Evolutionary conservation across 345 rosid genomes (phyloP).

Genomic region (Hibiscus tridactylites): DNA sequence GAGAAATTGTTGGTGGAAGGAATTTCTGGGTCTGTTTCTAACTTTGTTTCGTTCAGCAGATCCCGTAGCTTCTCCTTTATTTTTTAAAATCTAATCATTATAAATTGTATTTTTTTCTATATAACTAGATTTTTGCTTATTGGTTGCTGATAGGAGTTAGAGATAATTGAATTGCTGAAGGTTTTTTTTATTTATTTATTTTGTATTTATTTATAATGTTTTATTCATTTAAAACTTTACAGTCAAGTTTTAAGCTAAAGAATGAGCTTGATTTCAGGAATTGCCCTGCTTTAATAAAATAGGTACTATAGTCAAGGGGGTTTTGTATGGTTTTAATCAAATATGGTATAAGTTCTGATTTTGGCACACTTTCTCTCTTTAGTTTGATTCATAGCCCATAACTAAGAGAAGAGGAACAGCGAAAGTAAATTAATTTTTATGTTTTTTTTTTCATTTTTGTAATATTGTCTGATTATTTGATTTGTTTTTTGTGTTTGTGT

Average conservation of each 20-base stretch:
- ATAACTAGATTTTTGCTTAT: neutral
- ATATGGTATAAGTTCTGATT: neutral
- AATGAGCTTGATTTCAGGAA: neutral
- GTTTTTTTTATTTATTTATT: neutral
- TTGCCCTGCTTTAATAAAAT: neutral
- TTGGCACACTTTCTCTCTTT: neutral
- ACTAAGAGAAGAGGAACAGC: neutral
- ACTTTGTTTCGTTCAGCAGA: neutral
- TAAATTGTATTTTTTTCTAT: neutral
- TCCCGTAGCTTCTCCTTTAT: neutral
- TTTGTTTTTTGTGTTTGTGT: conserved; percentile 2
- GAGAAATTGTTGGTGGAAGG: neutral
- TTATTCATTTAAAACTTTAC: neutral
- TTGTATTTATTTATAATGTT: neutral
- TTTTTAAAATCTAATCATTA: neutral
- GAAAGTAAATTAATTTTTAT: neutral
- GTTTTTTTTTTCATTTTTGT: neutral
- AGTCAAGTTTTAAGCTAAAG: neutral
- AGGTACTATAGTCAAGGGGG: neutral
- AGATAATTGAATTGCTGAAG: neutral
- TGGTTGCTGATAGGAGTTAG: neutral
- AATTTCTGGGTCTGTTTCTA: neutral
- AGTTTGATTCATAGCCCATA: neutral
- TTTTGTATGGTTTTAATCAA: neutral
- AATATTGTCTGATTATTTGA: conserved; percentile 6